These are phyloP conservation scores for Tuber umbilicatum DNA, from an alignment of 495 filamentous ascomycete species.

Conservation along the genomic window DNA sequence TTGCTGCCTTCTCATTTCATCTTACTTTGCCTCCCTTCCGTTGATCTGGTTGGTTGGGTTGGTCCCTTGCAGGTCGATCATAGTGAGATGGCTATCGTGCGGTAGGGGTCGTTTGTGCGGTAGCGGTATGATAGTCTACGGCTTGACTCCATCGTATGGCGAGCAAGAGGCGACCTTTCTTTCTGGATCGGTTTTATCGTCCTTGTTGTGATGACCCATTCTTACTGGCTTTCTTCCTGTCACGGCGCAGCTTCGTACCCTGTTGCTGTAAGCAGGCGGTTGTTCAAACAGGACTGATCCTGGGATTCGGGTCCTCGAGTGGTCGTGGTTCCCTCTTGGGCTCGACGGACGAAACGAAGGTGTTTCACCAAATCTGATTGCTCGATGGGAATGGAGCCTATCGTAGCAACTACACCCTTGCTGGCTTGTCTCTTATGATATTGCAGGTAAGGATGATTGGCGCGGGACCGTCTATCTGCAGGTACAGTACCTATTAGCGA, in stretches of 20 bases:
- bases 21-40: neutral
- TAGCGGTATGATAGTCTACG: too few relatives aligned
- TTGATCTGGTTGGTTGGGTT: neutral
- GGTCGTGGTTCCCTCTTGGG: neutral
- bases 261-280: neutral
- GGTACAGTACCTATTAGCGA: neutral
- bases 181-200: neutral
- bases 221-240: neutral
- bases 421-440: neutral
- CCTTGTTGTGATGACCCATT: neutral
- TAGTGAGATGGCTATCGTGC: neutral
- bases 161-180: neutral
- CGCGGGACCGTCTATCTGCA: neutral
- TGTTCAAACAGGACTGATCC: constrained; percentile 2
- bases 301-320: neutral
- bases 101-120: neutral
- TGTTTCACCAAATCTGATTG: constrained; percentile 5
- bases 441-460: neutral
- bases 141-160: neutral
- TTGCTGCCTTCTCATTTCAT: neutral
- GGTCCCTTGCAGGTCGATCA: constrained; percentile 2
- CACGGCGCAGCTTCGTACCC: neutral
- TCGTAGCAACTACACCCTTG: neutral
- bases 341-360: neutral
- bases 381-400: neutral